Evolutionary conservation across 768 basidiomycete species (phyloP), one percentile per base, ranked within the genome.

Genomic region (Thelephora ganbajun): DNA sequence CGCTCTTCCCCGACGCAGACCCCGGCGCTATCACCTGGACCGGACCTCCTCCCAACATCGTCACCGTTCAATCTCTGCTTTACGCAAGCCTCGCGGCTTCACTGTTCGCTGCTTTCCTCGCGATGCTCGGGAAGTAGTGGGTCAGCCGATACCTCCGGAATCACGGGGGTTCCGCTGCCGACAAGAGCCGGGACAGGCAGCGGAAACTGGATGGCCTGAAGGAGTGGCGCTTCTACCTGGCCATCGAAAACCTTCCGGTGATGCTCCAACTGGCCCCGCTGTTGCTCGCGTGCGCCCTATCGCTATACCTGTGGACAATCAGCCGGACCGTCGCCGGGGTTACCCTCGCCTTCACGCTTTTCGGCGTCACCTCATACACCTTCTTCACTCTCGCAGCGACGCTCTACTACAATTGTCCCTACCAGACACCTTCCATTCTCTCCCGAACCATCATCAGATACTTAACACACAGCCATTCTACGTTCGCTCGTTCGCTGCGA

Each of bases 51-150:
- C 33, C 20, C 16, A 44, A 36, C 19, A n/a, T 35, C 36, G 46
- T 50, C 26, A 48, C 49, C 35, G 36, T 49, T 12, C 55, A 56
- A 23, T 45, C 45, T 14, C 50, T 55, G 3, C 33, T 45, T 13
- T 55, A 55, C 23, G 46, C 54, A 23, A 55, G 54, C 34, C 50
- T 55, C 26, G 18, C 55, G 16, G 33, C 35, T 12, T 51, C 50
- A 19, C 46, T 55, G 11, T 30, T 52, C 11, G 54, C 54, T 12
- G 54, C 54, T 7, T 43, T 55, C n/a, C 50, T 54, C 33, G 54
- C 54, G 33, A 46, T 51, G 13, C 43, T 55, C 13, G 54, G 54
- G n/a, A 55, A 55, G 34, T 54, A 55, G 16, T 55, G 54, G 54
- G 37, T 55, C 11, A 45, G 33, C 16, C 49, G 49, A 6, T 50